Evolutionary conservation across 768 basidiomycete species (phyloP), one percentile per base, ranked within the genome.

Genomic region (Gloeophyllum trabeum): DNA sequence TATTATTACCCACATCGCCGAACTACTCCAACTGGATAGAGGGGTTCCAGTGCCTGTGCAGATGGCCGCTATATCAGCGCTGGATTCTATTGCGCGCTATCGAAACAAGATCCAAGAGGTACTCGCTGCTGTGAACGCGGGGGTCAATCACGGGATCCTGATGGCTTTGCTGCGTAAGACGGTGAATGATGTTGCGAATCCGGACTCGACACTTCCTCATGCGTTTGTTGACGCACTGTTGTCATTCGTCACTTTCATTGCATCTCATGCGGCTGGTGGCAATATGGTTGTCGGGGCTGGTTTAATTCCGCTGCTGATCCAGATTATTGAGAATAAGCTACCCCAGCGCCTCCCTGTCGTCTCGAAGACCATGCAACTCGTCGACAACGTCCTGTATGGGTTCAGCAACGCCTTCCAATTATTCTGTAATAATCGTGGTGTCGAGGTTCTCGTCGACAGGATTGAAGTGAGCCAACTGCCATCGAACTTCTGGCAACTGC

Each of bases 281-380:
- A 88, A 84, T 51, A 89, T 96, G 90, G 77, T 98, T 35, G 86
- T 98, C 43, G 84, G 90, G 19, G 94, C 96, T 23, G 96, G 96
- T 3, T 63, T 96, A 35, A 75, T 99, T 39, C 88, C 88, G 2
- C 64, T 94, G 12, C 68, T 99, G 21, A 82, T 97, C 41, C 90
- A 96, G 54, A 67, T 94, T 30, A 79, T 94, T 50, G 84, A 91
- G 60, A 88, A 82, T 58, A 74, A 72, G 47, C 65, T 76, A 22
- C 70, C 81, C 1, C 71, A 71, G 39, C 74, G 88, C 26, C 69
- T 89, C 42, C 69, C 75, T 4, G 79, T 88, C 43, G 73, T 94
- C 1, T 86, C 89, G 19, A 94, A 91, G 61, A 83, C 87, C 0
- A 86, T 91, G 76, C 86, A 90, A 45, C 67, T 98, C 12, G 72